phyloP scores from a whole-genome alignment of 2,329 filamentous ascomycete species.

The Penicillium sp. region DNA sequence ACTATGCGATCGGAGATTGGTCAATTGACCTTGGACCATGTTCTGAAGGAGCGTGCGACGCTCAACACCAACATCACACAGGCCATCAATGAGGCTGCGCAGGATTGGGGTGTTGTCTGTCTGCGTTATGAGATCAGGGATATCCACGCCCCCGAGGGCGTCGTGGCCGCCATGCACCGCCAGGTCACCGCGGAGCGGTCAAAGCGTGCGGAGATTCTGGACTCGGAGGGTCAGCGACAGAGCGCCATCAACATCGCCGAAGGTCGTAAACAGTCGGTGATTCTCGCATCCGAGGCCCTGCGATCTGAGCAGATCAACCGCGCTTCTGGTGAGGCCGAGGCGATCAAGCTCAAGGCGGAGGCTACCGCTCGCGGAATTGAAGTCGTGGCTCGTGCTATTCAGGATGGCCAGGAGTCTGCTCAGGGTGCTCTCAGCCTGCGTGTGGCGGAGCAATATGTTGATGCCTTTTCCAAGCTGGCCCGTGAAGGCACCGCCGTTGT shows the following conservation, averaged over 20 bases:
- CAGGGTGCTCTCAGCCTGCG: conserved; percentile 78
- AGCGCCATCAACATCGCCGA: conserved; percentile 98
- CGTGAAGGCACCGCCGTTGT: conserved; percentile 94
- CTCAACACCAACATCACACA: conserved; percentile 98
- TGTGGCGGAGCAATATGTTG: conserved; percentile 96
- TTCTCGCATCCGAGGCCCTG: conserved; percentile 88
- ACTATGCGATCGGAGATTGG: conserved; percentile 99
- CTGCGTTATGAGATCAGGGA: conserved; percentile 96
- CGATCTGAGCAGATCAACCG: conserved; percentile 88
- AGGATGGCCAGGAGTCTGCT: conserved; percentile 65
- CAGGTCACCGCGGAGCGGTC: conserved; percentile 96
- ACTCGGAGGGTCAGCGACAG: conserved; percentile 94
- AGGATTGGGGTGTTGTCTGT: conserved; percentile 94
- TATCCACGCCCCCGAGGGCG: conserved; percentile 88
- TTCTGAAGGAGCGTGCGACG: conserved; percentile 91
- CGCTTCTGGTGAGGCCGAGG: conserved; percentile 87
- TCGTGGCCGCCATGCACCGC: conserved; percentile 96
- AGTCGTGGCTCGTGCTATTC: conserved; percentile 70
- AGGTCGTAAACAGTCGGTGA: conserved; percentile 93
- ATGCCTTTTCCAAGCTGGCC: conserved; percentile 84
- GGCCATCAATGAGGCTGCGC: conserved; percentile 94
- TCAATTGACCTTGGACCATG: conserved; percentile 91
- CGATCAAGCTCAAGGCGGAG: conserved; percentile 75
- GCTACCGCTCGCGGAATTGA: conserved; percentile 88
- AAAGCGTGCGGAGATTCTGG: conserved; percentile 95